Percentiles rank a stretch among this genome's conserved stretches.
Conservation (phyloP, 2,329 filamentous ascomycete species). For the Macrophomina pseudophaseolina region DNA sequence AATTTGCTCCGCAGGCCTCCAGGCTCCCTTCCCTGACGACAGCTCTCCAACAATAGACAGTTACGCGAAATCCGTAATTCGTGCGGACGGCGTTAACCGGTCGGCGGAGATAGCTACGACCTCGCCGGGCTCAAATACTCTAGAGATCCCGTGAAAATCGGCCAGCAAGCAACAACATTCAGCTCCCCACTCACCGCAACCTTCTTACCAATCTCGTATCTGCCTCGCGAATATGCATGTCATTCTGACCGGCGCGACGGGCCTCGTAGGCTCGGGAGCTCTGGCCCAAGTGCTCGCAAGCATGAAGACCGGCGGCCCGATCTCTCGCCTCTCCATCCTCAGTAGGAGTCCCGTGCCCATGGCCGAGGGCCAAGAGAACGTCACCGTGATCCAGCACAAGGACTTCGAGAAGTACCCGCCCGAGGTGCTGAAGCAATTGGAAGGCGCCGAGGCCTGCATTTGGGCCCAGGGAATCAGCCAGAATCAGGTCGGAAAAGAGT, state of each 20-base stretch:
- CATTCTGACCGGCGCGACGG: conserved; percentile 53
- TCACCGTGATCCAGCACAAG: conserved; percentile 69
- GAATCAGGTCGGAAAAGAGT: conserved; percentile 64
- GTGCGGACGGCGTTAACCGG: conserved; percentile 8
- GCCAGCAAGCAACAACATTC: background rate
- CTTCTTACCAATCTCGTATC: background rate
- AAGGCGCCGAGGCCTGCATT: conserved; percentile 70
- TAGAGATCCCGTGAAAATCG: background rate
- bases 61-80: background rate
- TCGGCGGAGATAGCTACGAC: background rate
- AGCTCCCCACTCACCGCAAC: background rate
- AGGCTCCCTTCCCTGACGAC: background rate
- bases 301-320: conserved; percentile 49
- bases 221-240: conserved; percentile 42
- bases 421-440: conserved; percentile 63
- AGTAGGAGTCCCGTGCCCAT: conserved; percentile 68
- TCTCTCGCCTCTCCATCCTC: conserved; percentile 67
- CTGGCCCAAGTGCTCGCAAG: conserved; percentile 43
- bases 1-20: background rate
- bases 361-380: conserved; percentile 61
- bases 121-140: background rate
- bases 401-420: conserved; percentile 68
- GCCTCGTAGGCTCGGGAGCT: conserved; percentile 47
- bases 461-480: conserved; percentile 75
- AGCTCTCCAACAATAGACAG: background rate